Base-by-base conservation (phyloP, 257 asterid genomes). In the Nicotiana tomentosiformis region DNA sequence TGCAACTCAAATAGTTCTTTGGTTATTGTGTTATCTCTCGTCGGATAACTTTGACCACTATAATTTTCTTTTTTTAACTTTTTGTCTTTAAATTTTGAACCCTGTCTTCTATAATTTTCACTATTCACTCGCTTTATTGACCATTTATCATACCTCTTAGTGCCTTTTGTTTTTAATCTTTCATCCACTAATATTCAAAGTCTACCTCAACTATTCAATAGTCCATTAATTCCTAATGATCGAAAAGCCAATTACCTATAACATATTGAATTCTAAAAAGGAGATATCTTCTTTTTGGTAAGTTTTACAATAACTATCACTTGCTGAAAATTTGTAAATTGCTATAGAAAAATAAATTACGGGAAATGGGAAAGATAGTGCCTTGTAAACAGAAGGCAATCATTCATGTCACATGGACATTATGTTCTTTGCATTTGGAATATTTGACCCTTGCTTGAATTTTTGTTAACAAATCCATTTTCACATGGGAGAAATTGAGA, bases 391-490 rank as follows among this genome's bases (percentile, higher is more conserved):
- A 39, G 26, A 74, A 51, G 43, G 29, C 80, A 51, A 51, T 46
- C 61, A 46, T 72, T 46, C 80, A 26, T 49, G 80, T 26, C 80
- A 74, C 64, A 74, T 76, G 80, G 26, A 29, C 64, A 49, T 49
- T 49, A 7, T 76, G 6, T 51, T 51, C 5, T 26, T 26, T 76
- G 64, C 17, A 29, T 76, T 76, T 26, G 23, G 43, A 26, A 76
- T 76, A 74, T 26, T 65, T 62, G 49, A 9, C 15, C 62, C 16
- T 55, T 10, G 26, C 12, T 81, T 81, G 78, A 49, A 26, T 74
- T 7, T 74, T 26, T 23, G 39, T 49, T 7, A 51, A 74, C 43
- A 26, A 49, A 49, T 51, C 46, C 43, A 74, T 74, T 26, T 74
- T 49, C 46, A 74, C 80, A 49, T 74, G 64, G 43, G 15, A 74